phyloP scores from a whole-genome alignment of 2,329 filamentous ascomycete genomes.

The Calonectria pseudoturangicola region DNA sequence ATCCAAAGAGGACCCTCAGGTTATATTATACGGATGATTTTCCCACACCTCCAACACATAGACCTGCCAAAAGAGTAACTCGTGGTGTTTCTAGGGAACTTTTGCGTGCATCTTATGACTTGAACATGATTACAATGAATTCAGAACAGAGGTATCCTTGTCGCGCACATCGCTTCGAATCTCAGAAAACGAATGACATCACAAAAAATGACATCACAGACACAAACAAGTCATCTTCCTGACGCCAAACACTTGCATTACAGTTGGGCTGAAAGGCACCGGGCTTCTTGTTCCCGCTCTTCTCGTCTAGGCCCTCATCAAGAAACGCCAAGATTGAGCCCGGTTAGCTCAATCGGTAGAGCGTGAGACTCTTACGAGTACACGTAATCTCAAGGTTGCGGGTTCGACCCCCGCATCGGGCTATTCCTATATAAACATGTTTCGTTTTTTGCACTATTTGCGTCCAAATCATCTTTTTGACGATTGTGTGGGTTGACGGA shows the following conservation, averaged over 20 bases:
- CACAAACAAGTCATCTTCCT: no score
- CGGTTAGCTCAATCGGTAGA: conserved; percentile 68
- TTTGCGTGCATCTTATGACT: not conserved
- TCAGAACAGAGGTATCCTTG: no score
- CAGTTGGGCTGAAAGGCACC: no score
- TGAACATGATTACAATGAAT: not conserved
- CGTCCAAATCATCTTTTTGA: no score
- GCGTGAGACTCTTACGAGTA: conserved; percentile 77
- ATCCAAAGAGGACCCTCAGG: not conserved
- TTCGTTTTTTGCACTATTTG: not conserved
- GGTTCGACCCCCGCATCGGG: conserved; percentile 70
- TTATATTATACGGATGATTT: conserved; percentile 1
- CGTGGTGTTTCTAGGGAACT: not conserved
- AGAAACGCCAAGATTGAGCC: conserved; percentile 33
- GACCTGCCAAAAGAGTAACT: conserved; percentile 15
- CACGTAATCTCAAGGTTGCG: conserved; percentile 71
- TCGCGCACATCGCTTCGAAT: no score
- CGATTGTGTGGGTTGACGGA: no score
- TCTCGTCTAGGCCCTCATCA: no score
- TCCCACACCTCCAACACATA: not conserved
- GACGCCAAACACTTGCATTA: no score
- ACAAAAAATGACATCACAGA: no score
- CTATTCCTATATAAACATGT: conserved; percentile 42
- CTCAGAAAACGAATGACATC: no score
- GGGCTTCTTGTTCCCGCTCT: no score